These are phyloP conservation scores for Phaffomyces opuntiae DNA, from an alignment of 805 yeast species.

Conservation along the genomic window DNA sequence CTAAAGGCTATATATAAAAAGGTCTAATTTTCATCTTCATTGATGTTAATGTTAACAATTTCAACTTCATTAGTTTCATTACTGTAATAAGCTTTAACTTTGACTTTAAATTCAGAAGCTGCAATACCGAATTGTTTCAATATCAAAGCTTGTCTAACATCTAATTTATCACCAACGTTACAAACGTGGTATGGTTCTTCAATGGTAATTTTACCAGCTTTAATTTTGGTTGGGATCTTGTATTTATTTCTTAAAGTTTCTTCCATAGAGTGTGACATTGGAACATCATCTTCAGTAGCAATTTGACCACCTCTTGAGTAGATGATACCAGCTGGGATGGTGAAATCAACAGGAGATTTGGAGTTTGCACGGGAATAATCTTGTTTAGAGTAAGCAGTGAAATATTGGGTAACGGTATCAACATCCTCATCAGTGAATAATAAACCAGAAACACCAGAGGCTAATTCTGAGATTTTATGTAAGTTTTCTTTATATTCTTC, in stretches of 20 bases:
- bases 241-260: conserved; percentile 83
- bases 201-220: conserved; percentile 78
- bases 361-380: conserved; percentile 92
- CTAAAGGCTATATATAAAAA: not conserved
- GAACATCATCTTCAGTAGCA: conserved; percentile 86
- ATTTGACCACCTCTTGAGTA: conserved; percentile 95
- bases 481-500: conserved; percentile 87
- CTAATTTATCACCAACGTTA: conserved; percentile 69
- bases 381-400: conserved; percentile 63
- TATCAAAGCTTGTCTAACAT: conserved; percentile 85
- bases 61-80: conserved; percentile 39
- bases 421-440: conserved; percentile 85
- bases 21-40: conserved; percentile 19
- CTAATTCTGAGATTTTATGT: conserved; percentile 54
- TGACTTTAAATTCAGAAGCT: conserved; percentile 82
- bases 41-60: conserved; percentile 27
- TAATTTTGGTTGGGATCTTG: conserved; percentile 87
- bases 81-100: conserved; percentile 70
- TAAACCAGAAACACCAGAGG: conserved; percentile 79
- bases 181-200: conserved; percentile 77
- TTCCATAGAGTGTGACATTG: conserved; percentile 94
- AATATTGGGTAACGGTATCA: conserved; percentile 85
- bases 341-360: conserved; percentile 73
- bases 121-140: conserved; percentile 96
- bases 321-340: conserved; percentile 83